These are phyloP conservation scores for Astrocystis sublimbata DNA, from an alignment of 495 filamentous ascomycete species.

Conservation along the genomic window DNA sequence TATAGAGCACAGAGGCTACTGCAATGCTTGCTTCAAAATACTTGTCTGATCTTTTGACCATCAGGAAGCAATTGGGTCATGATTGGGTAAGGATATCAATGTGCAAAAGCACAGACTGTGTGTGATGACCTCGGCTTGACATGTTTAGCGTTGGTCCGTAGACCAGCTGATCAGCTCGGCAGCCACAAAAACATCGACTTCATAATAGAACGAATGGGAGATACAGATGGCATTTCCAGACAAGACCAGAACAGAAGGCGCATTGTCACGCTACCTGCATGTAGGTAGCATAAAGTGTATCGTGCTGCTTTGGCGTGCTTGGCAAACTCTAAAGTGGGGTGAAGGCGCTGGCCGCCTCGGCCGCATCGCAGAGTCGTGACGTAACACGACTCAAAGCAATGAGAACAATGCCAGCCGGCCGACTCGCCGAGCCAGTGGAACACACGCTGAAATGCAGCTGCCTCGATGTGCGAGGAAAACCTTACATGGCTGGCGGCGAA, in stretches of 20 bases:
- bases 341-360: not conserved
- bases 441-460: not conserved
- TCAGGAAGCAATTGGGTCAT: too few relatives aligned
- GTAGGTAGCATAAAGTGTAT: not conserved
- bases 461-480: too few relatives aligned
- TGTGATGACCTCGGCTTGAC: not conserved
- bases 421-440: too few relatives aligned
- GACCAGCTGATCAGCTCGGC: not conserved
- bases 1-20: too few relatives aligned
- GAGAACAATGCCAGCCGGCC: too few relatives aligned
- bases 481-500: too few relatives aligned
- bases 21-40: too few relatives aligned
- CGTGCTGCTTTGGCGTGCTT: not conserved
- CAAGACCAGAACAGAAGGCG: not conserved
- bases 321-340: slow-evolving; percentile 15
- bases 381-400: slow-evolving; percentile 7
- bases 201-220: not conserved
- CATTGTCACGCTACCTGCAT: not conserved
- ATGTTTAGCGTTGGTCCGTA: not conserved
- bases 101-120: not conserved
- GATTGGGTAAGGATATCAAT: too few relatives aligned
- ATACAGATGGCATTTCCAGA: not conserved
- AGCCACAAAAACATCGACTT: not conserved
- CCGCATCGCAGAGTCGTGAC: slow-evolving; percentile 9
- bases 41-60: too few relatives aligned